Evolutionary conservation across 768 basidiomycete genomes (phyloP), one percentile per base, ranked within the genome.

Genomic region (Suillus subalutaceus): DNA sequence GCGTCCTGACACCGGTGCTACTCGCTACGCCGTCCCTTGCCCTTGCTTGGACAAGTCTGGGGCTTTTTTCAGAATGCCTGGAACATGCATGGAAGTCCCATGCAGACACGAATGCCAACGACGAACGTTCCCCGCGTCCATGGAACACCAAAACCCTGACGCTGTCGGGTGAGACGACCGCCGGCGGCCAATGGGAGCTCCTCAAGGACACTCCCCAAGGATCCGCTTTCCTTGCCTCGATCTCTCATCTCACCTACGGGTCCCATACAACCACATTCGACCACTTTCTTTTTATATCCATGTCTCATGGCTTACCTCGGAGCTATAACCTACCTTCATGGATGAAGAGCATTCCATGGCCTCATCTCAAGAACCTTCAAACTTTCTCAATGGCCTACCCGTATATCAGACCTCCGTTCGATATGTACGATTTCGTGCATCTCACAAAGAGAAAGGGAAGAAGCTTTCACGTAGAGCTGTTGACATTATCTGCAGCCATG

Each of bases 21-120:
- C 58, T 66, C 8, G 46, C 44, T 16, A 63, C 65, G 37, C 26
- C 10, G 20, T 61, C 64, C 10, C 67, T 83, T 23, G 81, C 79
- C 8, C 60, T 82, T 53, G 69, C 71, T 38, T 74, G 75, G 48
- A 40, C 58, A 7, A 74, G 78, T 32, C 64, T 79, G 30, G 73
- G 75, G 62, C 69, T 83, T 18, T 67, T 83, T 6, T 75, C 78
- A 66, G 74, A 79, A 63, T 74, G 73, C 6, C 71, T 83, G 15
- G 58, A 63, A 12, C 37, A 40, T 40, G 63, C 32, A 32, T 66
- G 68, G 65, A 50, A 38, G 23, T 46, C 61, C 23, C 26, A 66
- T 6, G 67, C 66, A 20, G 32, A 32, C 10, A 35, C 10, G 9
- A 18, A 20, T 35, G 9, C 18, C 55, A 20, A 35, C 20, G 20